Base-by-base conservation (phyloP, 1,139 yeast species). In the Taphrina sp. region DNA sequence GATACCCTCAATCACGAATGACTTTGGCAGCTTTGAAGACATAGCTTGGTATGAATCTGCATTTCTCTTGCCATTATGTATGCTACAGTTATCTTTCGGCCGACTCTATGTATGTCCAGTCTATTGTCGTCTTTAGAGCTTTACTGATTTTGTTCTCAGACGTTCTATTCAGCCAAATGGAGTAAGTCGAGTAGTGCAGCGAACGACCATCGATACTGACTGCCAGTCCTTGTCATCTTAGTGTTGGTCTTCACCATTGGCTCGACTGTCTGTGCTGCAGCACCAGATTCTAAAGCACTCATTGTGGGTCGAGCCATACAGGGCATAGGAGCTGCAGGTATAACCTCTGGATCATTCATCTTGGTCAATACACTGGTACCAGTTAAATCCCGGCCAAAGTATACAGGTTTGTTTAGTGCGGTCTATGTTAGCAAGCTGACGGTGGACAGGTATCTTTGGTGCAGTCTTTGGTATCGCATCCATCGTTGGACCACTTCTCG, bases 281-380 rank as follows among this genome's bases (percentile, higher is more conserved):
- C 90, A 0, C 71, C 66, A n/a, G 73, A 74, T 37, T 81, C 83
- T 80, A 71, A 74, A 61, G 76, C 78, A 73, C 69, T 84, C 56
- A 81, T 84, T 60, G 86, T 81, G 0, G 90, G 89, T 0, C 73
- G 92, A 63, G 82, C 81, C 4, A 70, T 84, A 35, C 81, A 83
- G 49, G 92, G 92, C 56, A 64, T 81, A 45, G 92, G 92, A 16
- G 89, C 84, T 8, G 84, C 87, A 35, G 86, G 86, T 8, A 76
- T 83, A 37, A 81, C 79, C 61, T 74, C 82, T 1, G 71, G 83
- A 71, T 80, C 77, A 12, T 73, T 77, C 58, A 78, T 82, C 31
- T 78, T 84, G 51, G 70, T 79, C 20, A 76, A 83, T 4, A 86
- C 83, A 61, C 67, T 78, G 10, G 82, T 81, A 0, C 81, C 85